Evolutionary conservation across 2,329 filamentous ascomycete species (phyloP), one percentile per base, ranked within the genome.

Genomic region (Chaetothyriales sp.): DNA sequence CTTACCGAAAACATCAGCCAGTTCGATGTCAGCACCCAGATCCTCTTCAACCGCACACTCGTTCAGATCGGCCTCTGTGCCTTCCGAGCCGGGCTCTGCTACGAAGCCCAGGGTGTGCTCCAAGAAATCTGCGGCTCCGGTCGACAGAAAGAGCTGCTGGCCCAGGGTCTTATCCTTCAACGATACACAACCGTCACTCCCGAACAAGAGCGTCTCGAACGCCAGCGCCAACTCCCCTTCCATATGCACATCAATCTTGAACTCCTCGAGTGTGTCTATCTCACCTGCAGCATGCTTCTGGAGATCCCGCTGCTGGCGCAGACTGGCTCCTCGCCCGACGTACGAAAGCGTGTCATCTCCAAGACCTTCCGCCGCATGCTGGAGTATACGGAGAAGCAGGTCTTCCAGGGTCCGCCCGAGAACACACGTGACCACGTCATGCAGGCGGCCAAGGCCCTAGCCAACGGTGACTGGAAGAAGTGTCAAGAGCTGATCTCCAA

Each of bases 201-300:
- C 18, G 92, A 98, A 72, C 92, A 98, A 72, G 92, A 98, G 75
- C 86, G 90, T 60, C 79, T 97, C 43, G 92, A 98, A 76, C 87
- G 92, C 68, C 90, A 97, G 73, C 84, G 92, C 63, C 92, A 98
- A 73, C 80, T 98, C 61, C 92, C 92, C 40, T 98, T 98, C 83
- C 92, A 98, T 76, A 95, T 98, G 89, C 92, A 98, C 78, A 98
- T 98, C 77, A 98, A 98, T 77, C 80, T 98, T 49, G 92, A 98
- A 70, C 81, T 98, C 51, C 80, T 98, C 43, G 92, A 98, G 75
- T 97, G 92, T 66, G 90, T 97, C 56, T 98, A 98, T 74, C 80
- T 98, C 54, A 97, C 92, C 48, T 97, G 90, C 76, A 95, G 89
- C 73, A 98, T 98, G 92, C 85, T 98, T 60, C 81, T 98, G 52